Evolutionary conservation across 768 basidiomycete species (phyloP), one percentile per base, ranked within the genome.

Genomic region (Suillus tomentosus): DNA sequence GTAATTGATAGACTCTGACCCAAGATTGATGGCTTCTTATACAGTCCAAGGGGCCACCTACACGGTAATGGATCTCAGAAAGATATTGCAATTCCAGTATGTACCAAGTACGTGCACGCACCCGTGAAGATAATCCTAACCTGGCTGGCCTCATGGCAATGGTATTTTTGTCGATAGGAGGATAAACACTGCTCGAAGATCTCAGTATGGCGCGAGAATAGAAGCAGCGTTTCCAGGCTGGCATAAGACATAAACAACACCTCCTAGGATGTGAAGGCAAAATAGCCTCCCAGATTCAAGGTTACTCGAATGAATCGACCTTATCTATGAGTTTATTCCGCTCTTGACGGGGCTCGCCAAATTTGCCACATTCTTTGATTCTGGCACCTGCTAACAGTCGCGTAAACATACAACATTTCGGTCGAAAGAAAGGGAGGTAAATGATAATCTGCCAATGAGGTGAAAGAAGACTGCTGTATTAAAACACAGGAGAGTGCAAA

Each of bases 241-340:
- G 3, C 42, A 19, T 43, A 43, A 17, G 7, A 43, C 19, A 40
- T 40, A 15, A 40, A 15, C 40, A 40, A 15, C 40, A 14, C 14
- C 40, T 40, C 40, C 40, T 40, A 40, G 40, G 40, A 40, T 15
- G 17, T 19, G 42, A 43, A 43, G 42, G 17, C 17, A 43, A 43
- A 43, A 43, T 43, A 3, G 42, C 42, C 42, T 43, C 42, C 5
- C 17, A 19, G 42, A 43, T 19, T 43, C 8, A 43, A 56, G 22
- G n/a, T 56, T 56, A 39, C 22, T 56, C 14, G 19, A 36, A 14
- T 37, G 54, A 14, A 22, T 22, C 56, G 58, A 47, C 47, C 77
- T 81, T 82, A 81, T 78, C 81, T 87, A 79, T 81, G 78, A 47
- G 89, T 87, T 76, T 84, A 72, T 91, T 91, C 89, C 89, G 64